These are phyloP conservation scores for Nakazawaea anatomiae DNA, from an alignment of 805 yeast species.

Conservation along the genomic window DNA sequence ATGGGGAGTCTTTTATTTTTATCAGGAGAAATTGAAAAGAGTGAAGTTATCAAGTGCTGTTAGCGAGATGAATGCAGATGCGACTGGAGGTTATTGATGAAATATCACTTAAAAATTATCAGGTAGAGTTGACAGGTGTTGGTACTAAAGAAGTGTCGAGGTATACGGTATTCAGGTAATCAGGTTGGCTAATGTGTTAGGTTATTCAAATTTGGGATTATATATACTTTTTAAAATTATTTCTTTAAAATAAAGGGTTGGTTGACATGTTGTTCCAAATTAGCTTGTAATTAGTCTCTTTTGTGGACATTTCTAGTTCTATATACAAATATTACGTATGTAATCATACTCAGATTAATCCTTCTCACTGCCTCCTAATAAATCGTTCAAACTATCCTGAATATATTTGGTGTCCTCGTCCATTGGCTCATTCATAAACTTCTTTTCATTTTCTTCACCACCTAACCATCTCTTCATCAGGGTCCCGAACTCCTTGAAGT, in stretches of 20 bases:
- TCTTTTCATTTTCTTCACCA: constrained; percentile 54
- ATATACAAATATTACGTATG: neutral
- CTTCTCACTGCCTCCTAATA: constrained; percentile 32
- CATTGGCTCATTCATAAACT: constrained; percentile 36
- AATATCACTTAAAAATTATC: too few relatives aligned
- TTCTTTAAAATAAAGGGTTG: too few relatives aligned
- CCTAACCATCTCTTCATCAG: constrained; percentile 61
- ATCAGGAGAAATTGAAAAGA: constrained; percentile 9
- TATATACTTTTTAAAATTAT: too few relatives aligned
- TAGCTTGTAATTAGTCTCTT: too few relatives aligned
- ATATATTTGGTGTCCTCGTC: constrained; percentile 58
- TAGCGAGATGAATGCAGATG: neutral
- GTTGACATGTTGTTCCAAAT: too few relatives aligned
- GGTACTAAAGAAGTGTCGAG: too few relatives aligned
- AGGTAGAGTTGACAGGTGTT: too few relatives aligned
- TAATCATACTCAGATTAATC: neutral
- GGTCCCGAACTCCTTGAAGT: constrained; percentile 63
- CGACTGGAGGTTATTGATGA: too few relatives aligned
- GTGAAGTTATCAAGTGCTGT: neutral
- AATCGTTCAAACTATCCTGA: constrained; percentile 47
- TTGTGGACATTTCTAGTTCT: neutral
- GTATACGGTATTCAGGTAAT: too few relatives aligned
- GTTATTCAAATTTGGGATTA: too few relatives aligned
- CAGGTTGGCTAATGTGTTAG: too few relatives aligned
- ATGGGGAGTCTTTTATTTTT: constrained; percentile 22